Evolutionary conservation across 139 green algal genomes (phyloP), one percentile per base, ranked within the genome.

Genomic region (Chlamydomonas applanata): DNA sequence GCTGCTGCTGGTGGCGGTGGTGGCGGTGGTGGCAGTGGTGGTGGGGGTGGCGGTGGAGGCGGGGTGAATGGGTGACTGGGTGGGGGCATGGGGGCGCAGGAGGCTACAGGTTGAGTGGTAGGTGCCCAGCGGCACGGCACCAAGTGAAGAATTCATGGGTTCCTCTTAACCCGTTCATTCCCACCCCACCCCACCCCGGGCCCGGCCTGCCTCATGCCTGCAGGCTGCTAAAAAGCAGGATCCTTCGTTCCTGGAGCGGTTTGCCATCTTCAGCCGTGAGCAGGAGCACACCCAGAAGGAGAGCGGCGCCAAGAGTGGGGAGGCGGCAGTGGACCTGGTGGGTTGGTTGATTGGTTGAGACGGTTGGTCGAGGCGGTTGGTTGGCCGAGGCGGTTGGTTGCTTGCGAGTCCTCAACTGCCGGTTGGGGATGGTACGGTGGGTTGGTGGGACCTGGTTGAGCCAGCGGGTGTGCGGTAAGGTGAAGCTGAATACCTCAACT

Each of bases 211-310:
- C 14, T 3, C 25, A 2, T 52, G 62, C 40, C 40, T 11, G n/a
- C 62, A 69, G 62, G 46, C 33, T 35, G 75, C 20, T 22, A 84
- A 79, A 68, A 80, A 80, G 46, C 40, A 14, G 14, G 66, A 64
- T 20, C 72, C 72, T 29, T 66, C 36, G 19, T 57, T 80, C 7
- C 61, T 78, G 49, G 73, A 78, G 60, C 68, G 69, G 0, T 84
- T 84, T 52, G 68, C 68, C 60, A 72, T 84, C 60, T 83, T 79
- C 46, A 62, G 35, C 2, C 49, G 78, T 27, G 78, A 84, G 52
- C 73, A 84, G 71, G 63, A 86, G 69, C 68, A 78, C 62, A 85
- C 82, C 33, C 78, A 87, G 74, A 78, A 82, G 53, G 14, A 27
- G 1, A 20, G 46, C 1, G 53, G 35, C 4, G 73, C 65, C 35